phyloP scores from a whole-genome alignment of 768 basidiomycete genomes.

The Psilocybe subaeruginosa region DNA sequence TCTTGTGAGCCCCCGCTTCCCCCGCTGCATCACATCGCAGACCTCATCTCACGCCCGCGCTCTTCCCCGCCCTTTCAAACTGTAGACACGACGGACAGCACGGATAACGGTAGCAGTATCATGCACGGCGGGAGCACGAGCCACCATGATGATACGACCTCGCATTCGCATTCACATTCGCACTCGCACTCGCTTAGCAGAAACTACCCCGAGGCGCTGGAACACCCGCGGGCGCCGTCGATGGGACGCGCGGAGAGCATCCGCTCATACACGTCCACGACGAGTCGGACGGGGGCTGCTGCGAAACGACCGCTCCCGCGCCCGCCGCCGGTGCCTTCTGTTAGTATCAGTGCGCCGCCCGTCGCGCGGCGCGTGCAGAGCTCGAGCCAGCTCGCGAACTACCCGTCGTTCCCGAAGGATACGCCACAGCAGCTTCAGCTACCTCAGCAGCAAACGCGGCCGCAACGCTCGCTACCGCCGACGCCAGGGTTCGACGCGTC shows the following conservation, averaged over 20 bases:
- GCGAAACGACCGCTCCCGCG: conserved; percentile 10
- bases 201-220: conserved; percentile 6
- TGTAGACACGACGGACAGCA: background rate
- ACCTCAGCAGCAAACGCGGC: background rate
- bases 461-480: background rate
- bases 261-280: conserved; percentile 9
- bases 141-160: background rate
- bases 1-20: conserved; percentile 3
- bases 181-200: background rate
- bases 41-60: conserved; percentile 6
- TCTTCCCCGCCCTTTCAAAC: conserved; percentile 11
- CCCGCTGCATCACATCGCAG: background rate
- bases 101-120: background rate
- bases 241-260: conserved; percentile 14
- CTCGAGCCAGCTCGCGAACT: conserved; percentile 19
- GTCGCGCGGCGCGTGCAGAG: conserved; percentile 20
- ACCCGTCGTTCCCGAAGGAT: conserved; percentile 1
- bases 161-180: no score
- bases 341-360: background rate
- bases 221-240: conserved; percentile 3
- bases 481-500: background rate
- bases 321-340: background rate
- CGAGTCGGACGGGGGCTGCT: conserved; percentile 2
- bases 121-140: background rate
- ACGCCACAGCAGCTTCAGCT: background rate